These are phyloP conservation scores for Knoxdaviesia capensis DNA, from an alignment of 2,329 filamentous ascomycete genomes.

Conservation along the genomic window DNA sequence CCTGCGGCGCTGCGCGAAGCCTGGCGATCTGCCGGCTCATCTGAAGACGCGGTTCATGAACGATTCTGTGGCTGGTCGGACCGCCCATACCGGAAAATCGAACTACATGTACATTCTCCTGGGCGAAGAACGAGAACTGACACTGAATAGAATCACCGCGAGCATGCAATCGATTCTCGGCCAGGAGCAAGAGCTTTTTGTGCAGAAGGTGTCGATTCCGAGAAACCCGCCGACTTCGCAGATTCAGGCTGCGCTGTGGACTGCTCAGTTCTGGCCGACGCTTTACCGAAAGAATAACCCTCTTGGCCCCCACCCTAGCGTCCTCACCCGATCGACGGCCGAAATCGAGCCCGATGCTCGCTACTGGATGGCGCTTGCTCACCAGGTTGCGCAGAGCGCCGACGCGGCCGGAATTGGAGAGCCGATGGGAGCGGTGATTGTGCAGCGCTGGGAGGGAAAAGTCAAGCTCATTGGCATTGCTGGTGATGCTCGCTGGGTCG, in stretches of 20 bases:
- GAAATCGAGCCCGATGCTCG: constrained; percentile 45
- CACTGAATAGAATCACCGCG: constrained; percentile 13
- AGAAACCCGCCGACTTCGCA: constrained; percentile 55
- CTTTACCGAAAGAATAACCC: constrained; percentile 78
- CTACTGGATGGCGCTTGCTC: constrained; percentile 48
- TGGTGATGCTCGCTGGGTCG: constrained; percentile 53
- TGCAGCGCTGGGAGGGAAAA: constrained; percentile 37
- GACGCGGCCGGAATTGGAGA: constrained; percentile 40
- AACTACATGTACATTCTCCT: constrained; percentile 39
- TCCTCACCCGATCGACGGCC: constrained; percentile 48
- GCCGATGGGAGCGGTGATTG: constrained; percentile 53
- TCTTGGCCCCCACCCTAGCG: constrained; percentile 62
- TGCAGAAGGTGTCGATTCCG: constrained; percentile 48
- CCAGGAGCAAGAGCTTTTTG: constrained; percentile 30
- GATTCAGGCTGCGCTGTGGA: constrained; percentile 56
- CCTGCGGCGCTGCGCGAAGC: constrained; percentile 58
- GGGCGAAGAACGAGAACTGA: constrained; percentile 13
- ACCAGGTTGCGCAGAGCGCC: constrained; percentile 39
- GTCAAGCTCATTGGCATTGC: constrained; percentile 49
- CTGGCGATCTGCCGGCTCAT: constrained; percentile 43
- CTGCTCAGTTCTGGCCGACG: constrained; percentile 60
- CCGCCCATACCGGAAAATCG: constrained; percentile 38
- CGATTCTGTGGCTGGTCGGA: constrained; percentile 28
- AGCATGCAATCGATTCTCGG: constrained; percentile 27
- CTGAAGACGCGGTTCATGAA: constrained; percentile 43